Evolutionary conservation across 2,329 filamentous ascomycete species (phyloP), one percentile per base, ranked within the genome.

Genomic region (Setomelanomma holmii): DNA sequence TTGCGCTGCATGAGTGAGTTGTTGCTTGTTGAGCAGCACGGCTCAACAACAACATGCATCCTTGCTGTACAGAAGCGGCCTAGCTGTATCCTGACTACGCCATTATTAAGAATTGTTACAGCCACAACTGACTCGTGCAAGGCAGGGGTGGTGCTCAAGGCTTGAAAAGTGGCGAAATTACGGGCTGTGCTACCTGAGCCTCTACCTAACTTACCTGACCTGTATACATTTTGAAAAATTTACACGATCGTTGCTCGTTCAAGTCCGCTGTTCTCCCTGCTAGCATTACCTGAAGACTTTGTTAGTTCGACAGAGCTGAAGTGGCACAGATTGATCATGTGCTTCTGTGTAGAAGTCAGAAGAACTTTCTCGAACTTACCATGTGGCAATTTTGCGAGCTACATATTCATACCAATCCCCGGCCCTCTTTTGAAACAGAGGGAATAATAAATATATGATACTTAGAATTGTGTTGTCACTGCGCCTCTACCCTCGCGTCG

Each of bases 1-100:
- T 42, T 45, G 30, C 12, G 46, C 41, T 49, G 40, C 24, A 30
- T 30, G 6, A 30, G 12, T 30, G 24, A 30, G 24, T 30, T 30
- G 24, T 30, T 30, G 24, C 24, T 30, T 30, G 24, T 30, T 12
- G 24, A 30, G 12, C 24, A 30, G 24, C 24, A 30, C 24, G 24
- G 24, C 24, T 30, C 24, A 30, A 30, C 24, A n/a, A n/a, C n/a
- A n/a, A n/a, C n/a, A n/a, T n/a, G n/a, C n/a, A 30, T 30, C 24
- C 24, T 30, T 30, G 24, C 24, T 30, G 24, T 30, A 30, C 24
- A 30, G 24, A 30, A 7, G 24, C 6, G 24, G 24, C 24, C 24
- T 30, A 30, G 24, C 24, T 6, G 7, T 30, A 12, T 30, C 24
- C 24, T 30, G 24, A 30, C 6, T 7, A 30, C 24, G 24, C 24